Percentiles rank a stretch among this genome's conserved stretches.
Conservation (phyloP, 495 filamentous ascomycete species). For the Acidiella bohemica region DNA sequence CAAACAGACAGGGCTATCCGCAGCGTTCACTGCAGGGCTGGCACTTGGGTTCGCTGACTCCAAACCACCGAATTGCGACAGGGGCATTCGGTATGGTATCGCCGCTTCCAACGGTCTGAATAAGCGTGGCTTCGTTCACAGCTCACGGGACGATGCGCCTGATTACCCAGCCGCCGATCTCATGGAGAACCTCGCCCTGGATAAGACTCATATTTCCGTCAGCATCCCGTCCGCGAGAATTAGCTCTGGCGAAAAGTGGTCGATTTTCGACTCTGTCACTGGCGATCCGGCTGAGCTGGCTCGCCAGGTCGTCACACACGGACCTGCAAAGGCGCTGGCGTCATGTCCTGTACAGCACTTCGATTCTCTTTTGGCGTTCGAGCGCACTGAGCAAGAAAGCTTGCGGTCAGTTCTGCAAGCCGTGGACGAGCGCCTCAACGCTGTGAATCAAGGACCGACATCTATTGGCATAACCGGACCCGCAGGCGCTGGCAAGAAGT, state of each 20-base stretch:
- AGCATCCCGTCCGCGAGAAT: slow-evolving; percentile 17
- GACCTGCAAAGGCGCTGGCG: slow-evolving; percentile 11
- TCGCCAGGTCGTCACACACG: slow-evolving; percentile 15
- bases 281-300: slow-evolving; percentile 19
- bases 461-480: slow-evolving; percentile 17
- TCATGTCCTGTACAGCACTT: slow-evolving; percentile 12
- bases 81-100: slow-evolving; percentile 13
- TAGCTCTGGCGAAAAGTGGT: slow-evolving; percentile 17
- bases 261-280: slow-evolving; percentile 18
- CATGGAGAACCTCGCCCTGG: slow-evolving; percentile 6
- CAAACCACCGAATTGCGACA: slow-evolving; percentile 8
- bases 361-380: slow-evolving; percentile 8
- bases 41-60: slow-evolving; percentile 13
- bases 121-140: slow-evolving; percentile 8
- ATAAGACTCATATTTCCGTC: slow-evolving; percentile 8
- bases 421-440: slow-evolving; percentile 12
- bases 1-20: slow-evolving; percentile 10
- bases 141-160: slow-evolving; percentile 7
- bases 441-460: slow-evolving; percentile 5
- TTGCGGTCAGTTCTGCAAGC: slow-evolving; percentile 13
- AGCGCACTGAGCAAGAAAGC: slow-evolving; percentile 18
- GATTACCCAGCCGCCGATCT: slow-evolving; percentile 13
- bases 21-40: slow-evolving; percentile 18
- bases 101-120: slow-evolving; percentile 8
- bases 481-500: slow-evolving; percentile 19